Evolutionary conservation across 2,329 filamentous ascomycete genomes (phyloP).

Genomic region (Didymella pomorum): DNA sequence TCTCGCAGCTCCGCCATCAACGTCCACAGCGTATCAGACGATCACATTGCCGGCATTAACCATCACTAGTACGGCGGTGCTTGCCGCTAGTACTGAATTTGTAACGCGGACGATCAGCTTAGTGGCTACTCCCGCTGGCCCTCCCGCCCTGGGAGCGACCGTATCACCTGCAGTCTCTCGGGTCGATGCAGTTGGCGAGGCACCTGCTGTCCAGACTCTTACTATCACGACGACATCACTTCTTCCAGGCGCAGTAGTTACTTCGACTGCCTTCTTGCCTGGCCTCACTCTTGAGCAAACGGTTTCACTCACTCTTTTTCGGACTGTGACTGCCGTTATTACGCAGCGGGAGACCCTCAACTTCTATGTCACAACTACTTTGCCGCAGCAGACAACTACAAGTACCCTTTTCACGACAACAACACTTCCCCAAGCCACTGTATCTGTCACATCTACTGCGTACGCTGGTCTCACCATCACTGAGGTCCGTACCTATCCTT

Average conservation of each 20-base stretch:
- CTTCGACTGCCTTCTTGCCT: not conserved
- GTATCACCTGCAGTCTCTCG: not conserved
- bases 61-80: not conserved
- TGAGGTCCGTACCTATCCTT: not conserved
- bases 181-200: not conserved
- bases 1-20: not conserved
- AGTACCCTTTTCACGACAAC: not conserved
- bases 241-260: not conserved
- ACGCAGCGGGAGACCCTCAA: constrained; percentile 1
- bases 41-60: not conserved
- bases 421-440: not conserved
- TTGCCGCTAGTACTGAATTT: not conserved
- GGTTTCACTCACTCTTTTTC: not conserved
- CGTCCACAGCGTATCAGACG: not conserved
- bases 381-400: not conserved
- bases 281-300: not conserved
- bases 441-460: not conserved
- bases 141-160: not conserved
- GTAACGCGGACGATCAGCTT: not conserved
- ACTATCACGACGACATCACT: constrained; percentile 4
- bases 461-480: not conserved
- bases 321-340: not conserved
- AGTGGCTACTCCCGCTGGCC: not conserved
- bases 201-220: not conserved
- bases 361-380: not conserved